Evolutionary conservation across 305 asterid species (phyloP).

Genomic region (Withania somnifera): DNA sequence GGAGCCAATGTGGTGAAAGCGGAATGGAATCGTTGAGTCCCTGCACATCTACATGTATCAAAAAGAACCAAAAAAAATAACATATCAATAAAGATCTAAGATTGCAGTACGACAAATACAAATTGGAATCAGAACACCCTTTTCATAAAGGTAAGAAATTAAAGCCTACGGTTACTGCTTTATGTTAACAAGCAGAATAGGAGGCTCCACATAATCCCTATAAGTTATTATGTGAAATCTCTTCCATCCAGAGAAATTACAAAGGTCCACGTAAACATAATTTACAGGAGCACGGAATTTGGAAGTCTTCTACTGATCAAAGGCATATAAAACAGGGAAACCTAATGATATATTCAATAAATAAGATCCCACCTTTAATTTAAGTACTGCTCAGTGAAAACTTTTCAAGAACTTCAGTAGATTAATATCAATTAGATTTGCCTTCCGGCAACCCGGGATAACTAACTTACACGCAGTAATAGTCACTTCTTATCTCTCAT

Average conservation of each 20-base stretch:
- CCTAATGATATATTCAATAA: neutral
- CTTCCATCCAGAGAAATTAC: neutral
- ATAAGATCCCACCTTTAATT: neutral
- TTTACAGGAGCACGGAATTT: neutral
- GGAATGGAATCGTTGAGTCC: constrained; percentile 51
- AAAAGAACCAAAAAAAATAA: constrained; percentile 2
- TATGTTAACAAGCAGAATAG: neutral
- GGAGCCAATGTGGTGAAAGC: constrained; percentile 91
- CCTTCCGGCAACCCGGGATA: neutral
- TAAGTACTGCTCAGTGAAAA: neutral
- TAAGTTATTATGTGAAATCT: neutral
- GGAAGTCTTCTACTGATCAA: neutral
- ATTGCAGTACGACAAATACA: neutral
- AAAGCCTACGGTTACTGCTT: neutral
- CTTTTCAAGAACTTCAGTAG: neutral
- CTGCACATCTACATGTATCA: constrained; percentile 38
- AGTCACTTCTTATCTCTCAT: neutral
- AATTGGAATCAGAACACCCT: neutral
- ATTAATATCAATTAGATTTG: neutral
- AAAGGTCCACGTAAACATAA: neutral
- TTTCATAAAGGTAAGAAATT: neutral
- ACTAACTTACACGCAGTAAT: neutral
- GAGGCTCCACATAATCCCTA: neutral
- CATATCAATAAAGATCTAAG: neutral
- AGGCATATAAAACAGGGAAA: neutral